These are phyloP conservation scores for Poa pratensis DNA, from an alignment of 176 grass and related monocot species.

Conservation along the genomic window DNA sequence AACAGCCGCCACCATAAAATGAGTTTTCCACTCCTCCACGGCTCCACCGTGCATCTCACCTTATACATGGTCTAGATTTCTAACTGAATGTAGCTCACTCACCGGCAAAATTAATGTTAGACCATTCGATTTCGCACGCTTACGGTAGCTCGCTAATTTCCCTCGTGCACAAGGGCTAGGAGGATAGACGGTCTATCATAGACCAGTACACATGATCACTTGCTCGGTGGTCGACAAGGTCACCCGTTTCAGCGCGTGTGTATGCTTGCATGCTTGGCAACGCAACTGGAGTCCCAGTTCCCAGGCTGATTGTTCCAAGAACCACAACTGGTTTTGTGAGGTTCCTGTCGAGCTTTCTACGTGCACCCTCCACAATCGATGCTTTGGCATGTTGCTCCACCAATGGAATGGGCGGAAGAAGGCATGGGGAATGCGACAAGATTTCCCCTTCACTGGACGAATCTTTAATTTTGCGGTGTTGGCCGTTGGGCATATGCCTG, in stretches of 20 bases:
- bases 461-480: not conserved
- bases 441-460: not conserved
- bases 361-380: not conserved
- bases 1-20: not conserved
- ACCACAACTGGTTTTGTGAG: not conserved
- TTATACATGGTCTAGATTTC: not conserved
- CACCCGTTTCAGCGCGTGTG: too few species aligned
- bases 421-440: not conserved
- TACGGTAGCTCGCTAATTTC: not conserved
- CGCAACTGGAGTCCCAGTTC: not conserved
- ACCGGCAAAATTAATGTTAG: not conserved
- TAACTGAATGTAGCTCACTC: not conserved
- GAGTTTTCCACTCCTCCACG: not conserved
- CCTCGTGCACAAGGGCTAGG: not conserved
- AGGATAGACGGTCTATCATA: too few species aligned
- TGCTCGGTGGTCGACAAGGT: too few species aligned
- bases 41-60: not conserved
- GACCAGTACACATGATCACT: too few species aligned
- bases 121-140: not conserved
- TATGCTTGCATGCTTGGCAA: conserved; percentile 22
- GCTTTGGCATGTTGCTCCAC: not conserved
- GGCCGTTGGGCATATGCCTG: not conserved
- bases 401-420: not conserved
- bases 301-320: not conserved
- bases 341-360: not conserved